A percentile compares a stretch with the other conserved stretches of the same genome.
These are phyloP conservation scores for Phialocephala sp. DNA, from an alignment of 2,329 filamentous ascomycete species.

Conservation along the genomic window DNA sequence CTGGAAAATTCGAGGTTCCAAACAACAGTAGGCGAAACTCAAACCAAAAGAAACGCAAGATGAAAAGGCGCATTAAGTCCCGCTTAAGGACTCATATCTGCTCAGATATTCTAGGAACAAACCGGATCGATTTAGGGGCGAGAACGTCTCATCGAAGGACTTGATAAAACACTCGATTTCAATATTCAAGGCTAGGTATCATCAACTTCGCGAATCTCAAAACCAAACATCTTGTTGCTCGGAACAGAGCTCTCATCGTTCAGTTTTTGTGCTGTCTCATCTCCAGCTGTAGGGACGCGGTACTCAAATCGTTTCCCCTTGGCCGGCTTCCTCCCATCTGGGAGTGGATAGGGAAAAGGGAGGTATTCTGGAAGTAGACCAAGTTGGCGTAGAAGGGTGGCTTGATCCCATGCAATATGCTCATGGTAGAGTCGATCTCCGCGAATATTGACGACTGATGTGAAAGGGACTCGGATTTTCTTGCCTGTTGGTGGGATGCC, in stretches of 20 bases:
- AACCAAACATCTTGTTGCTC: conserved; percentile 60
- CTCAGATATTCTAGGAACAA: too few species aligned
- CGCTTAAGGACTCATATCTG: too few species aligned
- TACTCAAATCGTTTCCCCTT: conserved; percentile 55
- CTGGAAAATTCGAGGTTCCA: too few species aligned
- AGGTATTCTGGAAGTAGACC: conserved; percentile 55
- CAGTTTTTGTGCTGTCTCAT: conserved; percentile 56
- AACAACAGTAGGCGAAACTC: too few species aligned
- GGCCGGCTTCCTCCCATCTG: conserved; percentile 39
- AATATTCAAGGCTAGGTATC: conserved; percentile 17
- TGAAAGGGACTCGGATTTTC: conserved; percentile 65
- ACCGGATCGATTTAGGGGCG: too few species aligned
- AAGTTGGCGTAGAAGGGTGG: conserved; percentile 63
- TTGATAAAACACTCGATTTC: too few species aligned
- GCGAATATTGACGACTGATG: conserved; percentile 68
- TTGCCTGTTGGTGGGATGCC: conserved; percentile 53
- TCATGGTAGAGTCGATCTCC: conserved; percentile 73
- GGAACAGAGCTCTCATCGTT: conserved; percentile 55
- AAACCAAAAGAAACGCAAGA: too few species aligned
- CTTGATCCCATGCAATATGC: conserved; percentile 75
- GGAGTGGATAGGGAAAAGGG: conserved; percentile 54
- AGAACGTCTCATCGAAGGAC: too few species aligned
- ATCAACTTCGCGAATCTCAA: conserved; percentile 42
- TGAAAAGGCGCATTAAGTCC: too few species aligned
- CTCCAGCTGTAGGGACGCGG: conserved; percentile 63